Conservation (phyloP, 2,329 filamentous ascomycete genomes). For the Fusarium sp. region DNA sequence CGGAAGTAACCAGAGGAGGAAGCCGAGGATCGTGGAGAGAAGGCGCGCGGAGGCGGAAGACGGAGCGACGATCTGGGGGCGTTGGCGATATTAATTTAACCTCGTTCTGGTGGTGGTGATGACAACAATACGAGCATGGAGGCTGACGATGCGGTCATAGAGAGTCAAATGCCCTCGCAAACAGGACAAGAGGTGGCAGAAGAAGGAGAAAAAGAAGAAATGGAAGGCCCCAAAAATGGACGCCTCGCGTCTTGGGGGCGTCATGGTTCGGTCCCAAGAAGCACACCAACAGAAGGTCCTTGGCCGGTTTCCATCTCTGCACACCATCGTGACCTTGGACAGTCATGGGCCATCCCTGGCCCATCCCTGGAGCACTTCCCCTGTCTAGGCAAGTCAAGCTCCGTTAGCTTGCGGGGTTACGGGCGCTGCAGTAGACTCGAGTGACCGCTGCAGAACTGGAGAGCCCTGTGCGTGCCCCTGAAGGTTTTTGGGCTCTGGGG, state of each 20-base stretch:
- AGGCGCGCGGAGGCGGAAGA: constrained; percentile 19
- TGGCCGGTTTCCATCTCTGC: constrained; percentile 40
- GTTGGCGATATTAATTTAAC: constrained; percentile 27
- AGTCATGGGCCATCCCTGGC: constrained; percentile 44
- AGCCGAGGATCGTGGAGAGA: constrained; percentile 41
- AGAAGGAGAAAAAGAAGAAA: constrained; percentile 14
- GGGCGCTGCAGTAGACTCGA: constrained; percentile 30
- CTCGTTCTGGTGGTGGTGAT: constrained; percentile 6
- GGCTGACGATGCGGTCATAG: constrained; percentile 21
- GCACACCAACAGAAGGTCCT: constrained; percentile 40
- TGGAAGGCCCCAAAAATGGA: constrained; percentile 41
- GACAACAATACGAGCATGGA: constrained; percentile 5
- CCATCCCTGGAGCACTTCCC: constrained; percentile 42
- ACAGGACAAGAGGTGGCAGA: too few relatives aligned
- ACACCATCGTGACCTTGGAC: constrained; percentile 50
- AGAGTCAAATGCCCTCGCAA: constrained; percentile 8
- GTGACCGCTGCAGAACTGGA: constrained; percentile 21
- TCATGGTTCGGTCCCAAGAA: constrained; percentile 49
- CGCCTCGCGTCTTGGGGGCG: constrained; percentile 45
- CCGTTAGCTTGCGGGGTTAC: constrained; percentile 47
- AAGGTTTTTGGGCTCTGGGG: constrained; percentile 11
- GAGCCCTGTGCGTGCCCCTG: constrained; percentile 13
- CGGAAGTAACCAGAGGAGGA: constrained; percentile 11
- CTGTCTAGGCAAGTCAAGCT: constrained; percentile 39
- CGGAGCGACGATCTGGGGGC: constrained; percentile 9